phyloP scores from a whole-genome alignment of 306 rosid genomes.

The Calophaca sinica region DNA sequence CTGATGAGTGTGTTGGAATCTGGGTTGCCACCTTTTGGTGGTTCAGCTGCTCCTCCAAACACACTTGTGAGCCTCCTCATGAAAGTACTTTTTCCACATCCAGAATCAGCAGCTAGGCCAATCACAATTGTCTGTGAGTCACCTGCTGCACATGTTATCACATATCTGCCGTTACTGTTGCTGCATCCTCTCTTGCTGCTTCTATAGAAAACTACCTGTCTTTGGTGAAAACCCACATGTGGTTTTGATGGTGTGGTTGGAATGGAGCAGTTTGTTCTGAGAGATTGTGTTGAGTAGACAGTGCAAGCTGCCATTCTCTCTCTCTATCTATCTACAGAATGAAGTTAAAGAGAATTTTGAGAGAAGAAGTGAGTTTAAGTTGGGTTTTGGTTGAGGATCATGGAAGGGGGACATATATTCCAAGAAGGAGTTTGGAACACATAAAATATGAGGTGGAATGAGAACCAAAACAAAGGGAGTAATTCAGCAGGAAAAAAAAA shows the following conservation, averaged over 20 bases:
- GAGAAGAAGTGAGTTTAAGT: constrained; percentile 47
- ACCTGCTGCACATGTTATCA: constrained; percentile 72
- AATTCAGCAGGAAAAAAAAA: constrained; percentile 41
- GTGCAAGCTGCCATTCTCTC: constrained; percentile 79
- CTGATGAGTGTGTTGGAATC: constrained; percentile 97
- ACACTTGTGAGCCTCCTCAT: constrained; percentile 97
- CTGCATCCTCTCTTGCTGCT: constrained; percentile 44
- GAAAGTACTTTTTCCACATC: constrained; percentile 98
- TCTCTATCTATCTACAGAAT: constrained; percentile 39
- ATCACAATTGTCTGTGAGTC: constrained; percentile 85
- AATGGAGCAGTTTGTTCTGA: constrained; percentile 72
- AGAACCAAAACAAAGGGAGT: constrained; percentile 49
- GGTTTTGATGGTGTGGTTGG: constrained; percentile 65
- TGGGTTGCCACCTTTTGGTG: constrained; percentile 95
- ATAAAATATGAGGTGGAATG: constrained; percentile 58
- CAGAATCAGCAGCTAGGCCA: constrained; percentile 97
- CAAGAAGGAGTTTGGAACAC: constrained; percentile 51
- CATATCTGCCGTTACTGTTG: constrained; percentile 38
- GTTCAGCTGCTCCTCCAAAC: constrained; percentile 95
- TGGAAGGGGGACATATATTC: constrained; percentile 46
- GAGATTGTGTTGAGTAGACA: constrained; percentile 83
- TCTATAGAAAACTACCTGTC: constrained; percentile 73
- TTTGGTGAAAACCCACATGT: constrained; percentile 70
- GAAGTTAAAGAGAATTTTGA: constrained; percentile 46
- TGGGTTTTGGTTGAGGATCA: constrained; percentile 48